Conservation (phyloP, 2,329 filamentous ascomycete genomes). For the Xenoacremonium recifei region DNA sequence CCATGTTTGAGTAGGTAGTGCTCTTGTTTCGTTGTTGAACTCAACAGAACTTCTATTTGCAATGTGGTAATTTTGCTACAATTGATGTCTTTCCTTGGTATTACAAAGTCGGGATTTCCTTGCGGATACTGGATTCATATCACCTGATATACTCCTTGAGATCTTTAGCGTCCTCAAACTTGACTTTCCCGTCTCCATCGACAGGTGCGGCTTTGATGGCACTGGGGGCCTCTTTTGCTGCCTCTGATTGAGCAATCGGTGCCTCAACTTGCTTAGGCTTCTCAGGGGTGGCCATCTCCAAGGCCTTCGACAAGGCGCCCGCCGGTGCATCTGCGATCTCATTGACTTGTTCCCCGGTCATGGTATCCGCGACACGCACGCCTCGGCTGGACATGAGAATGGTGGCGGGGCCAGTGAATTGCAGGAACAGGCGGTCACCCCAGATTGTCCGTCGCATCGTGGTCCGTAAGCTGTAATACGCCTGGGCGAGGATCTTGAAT, state of each 20-base stretch:
- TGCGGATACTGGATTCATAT: constrained; percentile 7
- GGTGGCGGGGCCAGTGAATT: constrained; percentile 83
- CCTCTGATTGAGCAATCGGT: constrained; percentile 5
- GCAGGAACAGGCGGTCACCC: constrained; percentile 90
- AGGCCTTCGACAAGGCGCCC: constrained; percentile 62
- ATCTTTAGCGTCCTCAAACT: constrained; percentile 59
- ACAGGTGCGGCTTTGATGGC: constrained; percentile 57
- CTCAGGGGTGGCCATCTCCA: constrained; percentile 43
- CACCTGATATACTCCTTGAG: constrained; percentile 55
- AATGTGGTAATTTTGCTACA: no score
- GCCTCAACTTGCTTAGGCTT: constrained; percentile 21
- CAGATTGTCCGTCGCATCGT: constrained; percentile 80
- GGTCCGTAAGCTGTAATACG: constrained; percentile 70
- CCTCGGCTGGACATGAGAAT: constrained; percentile 88
- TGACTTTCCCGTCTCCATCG: constrained; percentile 62
- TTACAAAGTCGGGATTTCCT: neutral
- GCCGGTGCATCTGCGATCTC: constrained; percentile 84
- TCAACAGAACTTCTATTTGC: no score
- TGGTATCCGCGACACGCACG: constrained; percentile 71
- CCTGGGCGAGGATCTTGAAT: constrained; percentile 68
- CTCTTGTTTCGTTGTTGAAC: no score
- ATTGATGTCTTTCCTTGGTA: neutral
- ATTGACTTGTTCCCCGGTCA: constrained; percentile 78
- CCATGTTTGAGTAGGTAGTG: no score
- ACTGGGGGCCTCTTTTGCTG: constrained; percentile 34